phyloP scores from a whole-genome alignment of 257 asterid species.

The Lithospermum erythrorhizon region DNA sequence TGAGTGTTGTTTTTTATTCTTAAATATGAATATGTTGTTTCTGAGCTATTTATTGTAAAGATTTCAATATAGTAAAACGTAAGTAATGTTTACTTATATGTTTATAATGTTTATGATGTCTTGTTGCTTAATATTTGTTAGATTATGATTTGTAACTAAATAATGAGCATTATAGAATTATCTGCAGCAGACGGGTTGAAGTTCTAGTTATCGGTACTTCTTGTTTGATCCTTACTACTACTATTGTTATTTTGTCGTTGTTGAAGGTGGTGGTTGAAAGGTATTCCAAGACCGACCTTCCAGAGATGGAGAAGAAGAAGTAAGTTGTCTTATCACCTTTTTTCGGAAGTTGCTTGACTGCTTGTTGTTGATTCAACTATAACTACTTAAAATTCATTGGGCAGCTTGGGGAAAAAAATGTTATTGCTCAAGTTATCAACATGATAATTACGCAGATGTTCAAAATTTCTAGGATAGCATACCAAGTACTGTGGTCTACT shows the following conservation, averaged over 20 bases:
- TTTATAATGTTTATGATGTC: not conserved
- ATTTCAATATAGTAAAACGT: too few relatives aligned
- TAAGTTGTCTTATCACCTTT: constrained; percentile 17
- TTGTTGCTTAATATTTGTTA: not conserved
- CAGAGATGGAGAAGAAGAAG: constrained; percentile 94
- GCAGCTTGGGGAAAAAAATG: not conserved
- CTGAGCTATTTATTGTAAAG: too few relatives aligned
- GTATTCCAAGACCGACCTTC: constrained; percentile 78
- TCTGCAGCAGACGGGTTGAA: not conserved
- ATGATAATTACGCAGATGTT: too few relatives aligned
- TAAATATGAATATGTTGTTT: too few relatives aligned
- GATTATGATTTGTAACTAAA: not conserved
- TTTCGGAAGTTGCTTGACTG: not conserved
- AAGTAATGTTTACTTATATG: too few relatives aligned
- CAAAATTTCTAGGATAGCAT: too few relatives aligned
- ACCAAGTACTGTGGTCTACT: too few relatives aligned
- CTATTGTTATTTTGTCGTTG: not conserved
- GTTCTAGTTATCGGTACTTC: not conserved
- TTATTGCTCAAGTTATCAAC: too few relatives aligned
- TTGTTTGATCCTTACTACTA: not conserved
- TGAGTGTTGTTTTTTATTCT: not conserved
- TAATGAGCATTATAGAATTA: too few relatives aligned
- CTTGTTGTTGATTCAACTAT: not conserved
- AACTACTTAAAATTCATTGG: too few relatives aligned
- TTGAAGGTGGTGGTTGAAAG: constrained; percentile 83